Base-by-base conservation (phyloP, 257 asterid species). In the Primulina eburnea region DNA sequence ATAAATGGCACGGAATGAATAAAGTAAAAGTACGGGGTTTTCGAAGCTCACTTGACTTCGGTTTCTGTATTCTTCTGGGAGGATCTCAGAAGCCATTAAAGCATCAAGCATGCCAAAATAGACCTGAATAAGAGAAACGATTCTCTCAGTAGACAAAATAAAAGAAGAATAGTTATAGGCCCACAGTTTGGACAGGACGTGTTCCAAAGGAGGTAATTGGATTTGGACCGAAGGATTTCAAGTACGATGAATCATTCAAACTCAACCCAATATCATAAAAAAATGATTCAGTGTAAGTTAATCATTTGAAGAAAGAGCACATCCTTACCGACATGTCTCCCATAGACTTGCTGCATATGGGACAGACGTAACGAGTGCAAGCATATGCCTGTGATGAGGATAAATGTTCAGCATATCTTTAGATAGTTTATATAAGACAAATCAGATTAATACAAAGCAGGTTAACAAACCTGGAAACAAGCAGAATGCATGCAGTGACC, bases 401-500 rank as follows among this genome's bases (percentile, higher is more conserved):
- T 60, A 29, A 66, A 66, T 29, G 53, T 21, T 47, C 72, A 61
- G 37, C 30, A 60, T 35, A 24, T 59, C 16, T 10, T 8, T 65
- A 24, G 62, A 55, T 7, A 35, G 68, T 33, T 62, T 2, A 26
- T 37, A 53, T 10, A 38, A 30, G 21, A 38, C 21, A 67, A 33
- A 0, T 34, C 24, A 35, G 56, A 30, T 0, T 30, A 50, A 34
- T 28, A 60, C 8, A 69, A 50, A 62, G 64, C 38, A 43, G 37
- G 65, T 32, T 29, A 68, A 61, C 65, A 60, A 47, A 92, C 98
- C 98, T 93, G 98, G 79, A 93, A 93, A 81, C 98, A 93, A 82
- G 97, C 95, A 55, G 98, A 93, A 79, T 93, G 98, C 94, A 93
- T 89, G 84, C 84, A 88, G 79, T 93, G 98, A 70, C 98, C 98